These are phyloP conservation scores for Casaregolazyma lundiana DNA, from an alignment of 1,139 yeast species.

Conservation along the genomic window DNA sequence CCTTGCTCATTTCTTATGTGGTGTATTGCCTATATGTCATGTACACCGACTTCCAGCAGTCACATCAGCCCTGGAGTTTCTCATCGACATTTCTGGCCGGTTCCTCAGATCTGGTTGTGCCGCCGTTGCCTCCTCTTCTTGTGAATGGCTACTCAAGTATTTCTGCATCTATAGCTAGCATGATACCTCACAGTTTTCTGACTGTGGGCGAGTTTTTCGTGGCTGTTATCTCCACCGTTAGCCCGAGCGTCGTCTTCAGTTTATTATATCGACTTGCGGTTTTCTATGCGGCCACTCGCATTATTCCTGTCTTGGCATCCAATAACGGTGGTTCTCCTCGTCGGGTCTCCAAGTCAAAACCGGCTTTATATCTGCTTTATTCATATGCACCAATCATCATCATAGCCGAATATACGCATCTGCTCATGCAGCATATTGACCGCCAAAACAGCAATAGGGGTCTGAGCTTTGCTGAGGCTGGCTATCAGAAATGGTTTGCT, in stretches of 20 bases:
- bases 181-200: conserved; percentile 44
- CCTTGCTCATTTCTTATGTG: conserved; percentile 80
- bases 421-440: conserved; percentile 75
- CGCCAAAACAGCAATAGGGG: conserved; percentile 9
- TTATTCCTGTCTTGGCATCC: conserved; percentile 55
- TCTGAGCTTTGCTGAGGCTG: conserved; percentile 10
- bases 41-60: conserved; percentile 63
- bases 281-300: conserved; percentile 89
- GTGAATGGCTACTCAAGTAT: conserved; percentile 38
- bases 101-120: conserved; percentile 17
- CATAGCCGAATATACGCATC: conserved; percentile 90
- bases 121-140: conserved; percentile 36
- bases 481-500: conserved; percentile 16
- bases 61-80: conserved; percentile 15
- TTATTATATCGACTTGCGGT: conserved; percentile 82
- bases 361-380: conserved; percentile 53
- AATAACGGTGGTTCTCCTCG: conserved; percentile 22
- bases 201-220: conserved; percentile 67
- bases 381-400: conserved; percentile 91
- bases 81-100: conserved; percentile 10
- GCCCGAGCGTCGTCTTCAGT: conserved; percentile 76
- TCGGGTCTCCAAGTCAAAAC: conserved; percentile 26
- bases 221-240: conserved; percentile 67
- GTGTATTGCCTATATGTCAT: conserved; percentile 90
- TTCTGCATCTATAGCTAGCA: conserved; percentile 40